Evolutionary conservation across 371 early-diverging fungal species (phyloP).

Genomic region (Saksenaea oblongispora): DNA sequence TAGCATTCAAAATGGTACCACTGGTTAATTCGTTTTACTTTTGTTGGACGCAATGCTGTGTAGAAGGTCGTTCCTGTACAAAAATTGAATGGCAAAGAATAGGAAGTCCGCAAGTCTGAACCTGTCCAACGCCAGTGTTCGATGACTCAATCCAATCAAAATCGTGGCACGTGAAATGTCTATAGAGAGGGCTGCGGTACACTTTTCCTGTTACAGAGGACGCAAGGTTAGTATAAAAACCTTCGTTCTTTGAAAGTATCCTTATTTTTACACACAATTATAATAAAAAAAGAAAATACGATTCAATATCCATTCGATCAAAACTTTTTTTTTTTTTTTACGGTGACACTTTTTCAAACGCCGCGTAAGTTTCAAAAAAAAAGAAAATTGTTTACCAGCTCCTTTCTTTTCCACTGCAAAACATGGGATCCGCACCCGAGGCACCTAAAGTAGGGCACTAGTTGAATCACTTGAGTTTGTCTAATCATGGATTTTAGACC

Average conservation of each 20-base stretch:
- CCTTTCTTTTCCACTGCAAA: neutral
- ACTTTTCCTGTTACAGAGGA: too few species aligned
- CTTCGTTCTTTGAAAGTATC: too few species aligned
- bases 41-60: too few species aligned
- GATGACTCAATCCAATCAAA: slow-evolving; percentile 3
- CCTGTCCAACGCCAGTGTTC: too few species aligned
- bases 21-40: too few species aligned
- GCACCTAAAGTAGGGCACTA: slow-evolving; percentile 31
- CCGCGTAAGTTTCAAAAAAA: neutral
- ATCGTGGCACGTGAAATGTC: neutral
- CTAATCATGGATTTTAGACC: slow-evolving; percentile 44
- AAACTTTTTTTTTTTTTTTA: neutral
- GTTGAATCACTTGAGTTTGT: neutral
- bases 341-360: neutral
- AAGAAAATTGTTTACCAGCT: neutral
- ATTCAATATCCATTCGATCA: neutral
- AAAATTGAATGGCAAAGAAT: too few species aligned
- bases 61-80: too few species aligned
- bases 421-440: slow-evolving; percentile 22
- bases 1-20: too few species aligned
- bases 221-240: too few species aligned
- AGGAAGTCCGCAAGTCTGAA: too few species aligned
- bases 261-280: too few species aligned
- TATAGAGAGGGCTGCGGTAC: neutral
- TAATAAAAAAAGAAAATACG: too few species aligned